Conservation (phyloP, 257 asterid species). For the Knoxia roxburghii region DNA sequence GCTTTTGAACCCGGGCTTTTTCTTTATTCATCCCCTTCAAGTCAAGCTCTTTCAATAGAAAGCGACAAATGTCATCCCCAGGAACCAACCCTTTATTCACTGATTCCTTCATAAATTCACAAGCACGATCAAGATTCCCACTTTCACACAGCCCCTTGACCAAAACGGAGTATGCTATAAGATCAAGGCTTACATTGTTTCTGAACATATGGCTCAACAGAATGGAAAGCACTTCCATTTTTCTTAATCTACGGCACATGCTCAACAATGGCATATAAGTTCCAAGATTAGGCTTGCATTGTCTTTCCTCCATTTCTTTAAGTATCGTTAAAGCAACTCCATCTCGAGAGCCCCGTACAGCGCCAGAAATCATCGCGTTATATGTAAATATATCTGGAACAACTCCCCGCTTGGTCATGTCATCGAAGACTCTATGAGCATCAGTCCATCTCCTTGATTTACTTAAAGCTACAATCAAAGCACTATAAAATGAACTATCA, state of each 20-base stretch:
- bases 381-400: slow-evolving; percentile 43
- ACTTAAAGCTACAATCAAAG: slow-evolving; percentile 49
- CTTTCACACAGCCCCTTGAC: slow-evolving; percentile 48
- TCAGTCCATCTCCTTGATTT: slow-evolving; percentile 68
- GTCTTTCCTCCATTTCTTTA: slow-evolving; percentile 54
- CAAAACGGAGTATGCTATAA: slow-evolving; percentile 65
- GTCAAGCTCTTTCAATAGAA: slow-evolving; percentile 44
- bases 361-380: slow-evolving; percentile 49
- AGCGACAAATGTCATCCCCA: slow-evolving; percentile 32
- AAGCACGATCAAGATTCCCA: slow-evolving; percentile 51
- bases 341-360: slow-evolving; percentile 48
- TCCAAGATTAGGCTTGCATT: slow-evolving; percentile 51
- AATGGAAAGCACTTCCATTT: slow-evolving; percentile 77
- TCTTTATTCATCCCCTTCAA: slow-evolving; percentile 42
- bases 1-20: slow-evolving; percentile 45
- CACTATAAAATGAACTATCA: slow-evolving; percentile 57
- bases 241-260: slow-evolving; percentile 70
- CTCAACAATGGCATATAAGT: slow-evolving; percentile 71
- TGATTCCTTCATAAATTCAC: slow-evolving; percentile 57
- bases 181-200: slow-evolving; percentile 62
- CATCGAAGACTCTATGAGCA: slow-evolving; percentile 60
- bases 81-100: slow-evolving; percentile 65
- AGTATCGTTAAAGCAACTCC: slow-evolving; percentile 75
- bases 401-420: slow-evolving; percentile 72
- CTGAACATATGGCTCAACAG: slow-evolving; percentile 72